Base-by-base conservation (phyloP, 2,329 filamentous ascomycete genomes). In the Scedosporium dehoogii region DNA sequence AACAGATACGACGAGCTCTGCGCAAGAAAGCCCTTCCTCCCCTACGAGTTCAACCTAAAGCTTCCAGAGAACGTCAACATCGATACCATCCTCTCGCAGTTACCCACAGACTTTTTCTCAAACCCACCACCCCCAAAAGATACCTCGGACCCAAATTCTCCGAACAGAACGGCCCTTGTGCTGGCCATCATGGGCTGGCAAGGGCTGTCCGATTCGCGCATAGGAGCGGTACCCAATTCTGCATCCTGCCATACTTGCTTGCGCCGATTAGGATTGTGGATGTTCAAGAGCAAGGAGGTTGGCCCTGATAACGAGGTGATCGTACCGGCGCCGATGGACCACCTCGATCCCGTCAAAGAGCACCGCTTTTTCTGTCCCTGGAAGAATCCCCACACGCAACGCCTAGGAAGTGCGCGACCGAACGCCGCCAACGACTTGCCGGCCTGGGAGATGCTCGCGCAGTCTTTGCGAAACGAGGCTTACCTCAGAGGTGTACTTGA, bases 261-360 rank as follows among this genome's bases (percentile, higher is more conserved):
- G 70, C 86, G 94, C 64, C 86, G 92, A 1, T 79, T 97, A 0
- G 94, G 94, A 0, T 80, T 99, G 2, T 99, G 94, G 94, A 88
- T 99, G 79, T 97, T 96, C 73, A 89, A 86, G 69, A 87, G 86
- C 72, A 92, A 87, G 73, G 83, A 85, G 68, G 82, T 88, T 33
- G 81, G 84, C 63, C 76, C 78, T 1, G 73, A 76, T 16, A 80
- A 79, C 0, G 74, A 80, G 42, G 75, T 86, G 9, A 73, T 87
- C 10, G 78, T 82, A 4, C 81, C 82, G 1, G 82, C 86, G 2
- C 81, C 83, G 1, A 87, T 89, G 80, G 82, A 84, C 66, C 78
- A 83, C 62, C 79, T 94, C 1, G 86, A 93, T 69, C 85, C 86
- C 4, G 74, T 87, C 1, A 80, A 81, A 4, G 88, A 92, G 71